Percentiles rank a stretch among this genome's conserved stretches.
These are phyloP conservation scores for Hypericum androsaemum DNA, from an alignment of 345 rosid species.

Conservation along the genomic window DNA sequence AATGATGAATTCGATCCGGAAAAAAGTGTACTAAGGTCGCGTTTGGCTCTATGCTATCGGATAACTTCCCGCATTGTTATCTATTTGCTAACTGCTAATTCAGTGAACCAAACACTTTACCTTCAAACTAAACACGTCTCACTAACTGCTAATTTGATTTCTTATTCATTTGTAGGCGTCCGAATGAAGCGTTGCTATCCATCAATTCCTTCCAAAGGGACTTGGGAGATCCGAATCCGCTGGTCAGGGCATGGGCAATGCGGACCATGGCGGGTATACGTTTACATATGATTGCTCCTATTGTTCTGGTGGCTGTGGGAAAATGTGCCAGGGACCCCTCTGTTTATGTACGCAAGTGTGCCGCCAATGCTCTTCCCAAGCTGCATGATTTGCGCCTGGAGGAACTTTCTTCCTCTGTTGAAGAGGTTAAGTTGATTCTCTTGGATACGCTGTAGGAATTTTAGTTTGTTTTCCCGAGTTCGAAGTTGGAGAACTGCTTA, in stretches of 20 bases:
- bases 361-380: constrained; percentile 95
- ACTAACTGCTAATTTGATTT: too few species aligned
- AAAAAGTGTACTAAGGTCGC: neutral
- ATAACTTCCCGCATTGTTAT: too few species aligned
- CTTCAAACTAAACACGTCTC: too few species aligned
- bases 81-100: too few species aligned
- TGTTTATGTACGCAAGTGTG: constrained; percentile 85
- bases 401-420: constrained; percentile 58
- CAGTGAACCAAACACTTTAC: too few species aligned
- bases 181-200: constrained; percentile 89
- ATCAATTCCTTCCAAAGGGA: constrained; percentile 93
- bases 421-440: constrained; percentile 51
- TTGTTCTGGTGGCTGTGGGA: constrained; percentile 69
- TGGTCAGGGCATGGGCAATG: constrained; percentile 97
- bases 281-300: constrained; percentile 74
- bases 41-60: too few species aligned
- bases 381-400: constrained; percentile 69
- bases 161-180: constrained; percentile 81
- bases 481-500: too few species aligned
- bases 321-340: constrained; percentile 93
- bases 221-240: constrained; percentile 86
- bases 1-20: neutral
- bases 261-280: constrained; percentile 97
- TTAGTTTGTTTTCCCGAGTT: neutral
- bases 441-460: neutral